These are phyloP conservation scores for Rhizopogon vinicolor DNA, from an alignment of 768 basidiomycete genomes.

Conservation along the genomic window DNA sequence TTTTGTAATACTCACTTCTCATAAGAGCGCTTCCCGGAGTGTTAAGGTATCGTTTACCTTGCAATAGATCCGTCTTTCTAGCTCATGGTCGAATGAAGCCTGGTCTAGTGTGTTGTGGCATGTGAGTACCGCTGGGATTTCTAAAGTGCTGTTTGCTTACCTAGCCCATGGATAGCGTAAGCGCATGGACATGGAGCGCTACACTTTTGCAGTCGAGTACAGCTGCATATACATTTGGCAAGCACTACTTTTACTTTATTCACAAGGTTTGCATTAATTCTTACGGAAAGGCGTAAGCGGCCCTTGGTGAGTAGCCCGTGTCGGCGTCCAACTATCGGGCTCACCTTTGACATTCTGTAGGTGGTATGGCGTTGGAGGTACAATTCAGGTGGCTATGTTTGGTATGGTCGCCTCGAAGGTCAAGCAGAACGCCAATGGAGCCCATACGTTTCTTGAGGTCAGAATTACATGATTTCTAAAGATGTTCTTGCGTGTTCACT, in stretches of 20 bases:
- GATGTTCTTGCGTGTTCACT: not conserved
- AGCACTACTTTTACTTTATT: not conserved
- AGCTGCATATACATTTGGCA: slow-evolving; percentile 44
- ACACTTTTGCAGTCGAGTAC: slow-evolving; percentile 52
- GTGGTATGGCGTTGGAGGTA: slow-evolving; percentile 50
- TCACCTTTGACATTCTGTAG: slow-evolving; percentile 14
- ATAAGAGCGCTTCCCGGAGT: slow-evolving; percentile 40
- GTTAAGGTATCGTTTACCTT: slow-evolving; percentile 30
- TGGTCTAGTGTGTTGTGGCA: slow-evolving; percentile 46
- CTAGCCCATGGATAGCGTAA: slow-evolving; percentile 28
- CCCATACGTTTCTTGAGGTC: slow-evolving; percentile 53
- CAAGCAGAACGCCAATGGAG: slow-evolving; percentile 56
- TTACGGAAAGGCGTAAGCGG: slow-evolving; percentile 38
- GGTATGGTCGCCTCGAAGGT: slow-evolving; percentile 51
- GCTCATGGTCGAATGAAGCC: slow-evolving; percentile 25
- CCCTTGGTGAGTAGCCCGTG: slow-evolving; percentile 32
- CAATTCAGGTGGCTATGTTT: slow-evolving; percentile 50
- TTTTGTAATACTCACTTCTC: not conserved
- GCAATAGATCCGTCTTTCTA: not conserved
- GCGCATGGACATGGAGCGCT: slow-evolving; percentile 56
- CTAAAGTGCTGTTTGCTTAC: not conserved
- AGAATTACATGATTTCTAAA: not conserved
- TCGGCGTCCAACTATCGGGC: not conserved
- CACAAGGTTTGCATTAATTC: not conserved
- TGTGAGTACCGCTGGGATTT: slow-evolving; percentile 23